Evolutionary conservation across 768 basidiomycete species (phyloP).

Genomic region (Russula compacta): DNA sequence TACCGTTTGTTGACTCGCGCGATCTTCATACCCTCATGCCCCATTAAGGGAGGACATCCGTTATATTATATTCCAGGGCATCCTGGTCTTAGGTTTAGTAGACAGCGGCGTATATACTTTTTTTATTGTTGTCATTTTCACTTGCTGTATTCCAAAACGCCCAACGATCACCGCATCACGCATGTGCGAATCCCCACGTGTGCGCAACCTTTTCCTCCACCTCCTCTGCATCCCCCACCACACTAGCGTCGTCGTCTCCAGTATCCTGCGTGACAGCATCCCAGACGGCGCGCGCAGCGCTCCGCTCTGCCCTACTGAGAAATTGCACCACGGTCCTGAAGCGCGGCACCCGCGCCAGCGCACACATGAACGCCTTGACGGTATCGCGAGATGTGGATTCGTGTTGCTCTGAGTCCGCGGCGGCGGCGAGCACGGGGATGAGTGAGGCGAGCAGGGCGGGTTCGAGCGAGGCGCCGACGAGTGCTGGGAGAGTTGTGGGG

Average conservation of each 20-base stretch:
- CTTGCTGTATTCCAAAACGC: neutral
- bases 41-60: neutral
- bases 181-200: slow-evolving; percentile 4
- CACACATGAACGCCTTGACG: slow-evolving; percentile 37
- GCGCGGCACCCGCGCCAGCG: slow-evolving; percentile 47
- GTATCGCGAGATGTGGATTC: neutral
- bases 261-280: neutral
- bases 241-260: neutral
- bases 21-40: neutral
- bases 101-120: neutral
- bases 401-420: slow-evolving; percentile 17
- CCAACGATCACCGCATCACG: neutral
- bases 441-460: slow-evolving; percentile 51
- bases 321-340: slow-evolving; percentile 58
- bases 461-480: slow-evolving; percentile 68
- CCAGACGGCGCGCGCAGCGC: slow-evolving; percentile 34
- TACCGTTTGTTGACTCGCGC: too few relatives aligned
- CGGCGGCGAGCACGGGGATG: slow-evolving; percentile 38
- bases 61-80: neutral
- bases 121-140: too few relatives aligned
- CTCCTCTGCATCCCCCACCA: neutral
- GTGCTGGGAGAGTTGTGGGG: slow-evolving; percentile 43
- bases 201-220: neutral
- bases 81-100: neutral
- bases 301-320: slow-evolving; percentile 48